phyloP scores from a whole-genome alignment of 768 basidiomycete genomes.

The Termitomyces sp. region DNA sequence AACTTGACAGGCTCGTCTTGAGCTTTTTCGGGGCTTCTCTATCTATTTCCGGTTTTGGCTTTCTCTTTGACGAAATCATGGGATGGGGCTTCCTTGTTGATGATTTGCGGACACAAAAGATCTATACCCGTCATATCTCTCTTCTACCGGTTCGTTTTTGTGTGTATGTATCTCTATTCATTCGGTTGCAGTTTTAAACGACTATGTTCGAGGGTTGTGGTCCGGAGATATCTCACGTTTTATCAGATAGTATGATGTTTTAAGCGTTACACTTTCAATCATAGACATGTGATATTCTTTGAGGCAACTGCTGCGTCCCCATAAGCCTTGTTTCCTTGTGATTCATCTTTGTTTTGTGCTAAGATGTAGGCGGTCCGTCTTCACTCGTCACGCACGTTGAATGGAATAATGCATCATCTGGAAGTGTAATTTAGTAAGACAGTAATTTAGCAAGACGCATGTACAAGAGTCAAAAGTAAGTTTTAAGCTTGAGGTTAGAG shows the following conservation, averaged over 20 bases:
- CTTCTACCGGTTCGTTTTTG: not conserved
- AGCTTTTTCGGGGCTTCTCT: not conserved
- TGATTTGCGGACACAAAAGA: not conserved
- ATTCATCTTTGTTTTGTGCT: not conserved
- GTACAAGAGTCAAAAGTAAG: no score
- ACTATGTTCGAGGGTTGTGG: not conserved
- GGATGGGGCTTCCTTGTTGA: not conserved
- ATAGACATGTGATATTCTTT: not conserved
- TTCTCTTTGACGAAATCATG: not conserved
- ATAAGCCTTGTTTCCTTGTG: no score
- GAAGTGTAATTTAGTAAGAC: no score
- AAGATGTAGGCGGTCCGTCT: no score
- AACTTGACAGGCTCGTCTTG: conserved; percentile 10
- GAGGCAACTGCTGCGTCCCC: no score
- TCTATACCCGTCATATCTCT: not conserved
- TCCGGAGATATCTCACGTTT: not conserved
- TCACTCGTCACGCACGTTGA: no score
- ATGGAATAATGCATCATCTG: no score
- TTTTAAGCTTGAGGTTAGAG: no score
- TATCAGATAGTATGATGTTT: not conserved
- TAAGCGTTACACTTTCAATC: not conserved
- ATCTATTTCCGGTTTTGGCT: not conserved
- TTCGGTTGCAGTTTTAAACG: not conserved
- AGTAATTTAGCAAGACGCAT: no score
- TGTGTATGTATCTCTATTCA: not conserved